A percentile compares a stretch with the other conserved stretches of the same genome.
Conservation (phyloP, 2,329 filamentous ascomycete genomes). For the Kalmusia sp. region DNA sequence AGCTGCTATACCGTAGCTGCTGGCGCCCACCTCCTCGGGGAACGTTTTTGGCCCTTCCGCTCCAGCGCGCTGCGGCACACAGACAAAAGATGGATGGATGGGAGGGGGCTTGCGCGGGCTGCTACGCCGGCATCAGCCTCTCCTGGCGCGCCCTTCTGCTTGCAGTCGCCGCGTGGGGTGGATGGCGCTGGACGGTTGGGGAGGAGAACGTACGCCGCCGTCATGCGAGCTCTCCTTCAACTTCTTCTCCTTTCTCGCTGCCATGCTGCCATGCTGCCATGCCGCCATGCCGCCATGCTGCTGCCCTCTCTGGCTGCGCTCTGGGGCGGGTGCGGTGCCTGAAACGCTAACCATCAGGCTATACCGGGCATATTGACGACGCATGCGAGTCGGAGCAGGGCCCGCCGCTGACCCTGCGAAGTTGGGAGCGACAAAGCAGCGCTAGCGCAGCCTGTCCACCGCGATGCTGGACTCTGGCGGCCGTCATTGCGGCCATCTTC, state of each 20-base stretch:
- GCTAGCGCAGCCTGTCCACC: conserved; percentile 9
- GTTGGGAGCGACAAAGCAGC: not conserved
- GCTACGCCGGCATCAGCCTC: not conserved
- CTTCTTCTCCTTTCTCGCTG: too few species aligned
- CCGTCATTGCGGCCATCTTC: conserved; percentile 29
- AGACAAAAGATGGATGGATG: too few species aligned
- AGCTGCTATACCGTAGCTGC: not conserved
- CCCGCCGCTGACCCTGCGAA: not conserved
- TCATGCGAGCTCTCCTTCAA: too few species aligned
- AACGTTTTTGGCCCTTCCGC: not conserved
- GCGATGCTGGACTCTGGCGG: conserved; percentile 14
- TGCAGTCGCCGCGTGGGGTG: not conserved
- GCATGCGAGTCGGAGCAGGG: conserved; percentile 1
- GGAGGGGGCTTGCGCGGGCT: not conserved
- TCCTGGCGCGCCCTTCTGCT: not conserved
- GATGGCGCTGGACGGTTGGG: too few species aligned
- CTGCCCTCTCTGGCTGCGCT: not conserved
- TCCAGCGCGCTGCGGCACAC: not conserved
- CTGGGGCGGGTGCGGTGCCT: not conserved
- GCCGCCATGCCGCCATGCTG: too few species aligned
- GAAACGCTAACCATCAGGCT: conserved; percentile 3
- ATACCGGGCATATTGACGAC: conserved; percentile 2
- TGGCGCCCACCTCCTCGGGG: not conserved
- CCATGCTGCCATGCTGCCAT: too few species aligned
- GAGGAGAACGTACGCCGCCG: too few species aligned